Evolutionary conservation across 495 filamentous ascomycete genomes (phyloP).

Genomic region (Friedmanniomyces simplex): DNA sequence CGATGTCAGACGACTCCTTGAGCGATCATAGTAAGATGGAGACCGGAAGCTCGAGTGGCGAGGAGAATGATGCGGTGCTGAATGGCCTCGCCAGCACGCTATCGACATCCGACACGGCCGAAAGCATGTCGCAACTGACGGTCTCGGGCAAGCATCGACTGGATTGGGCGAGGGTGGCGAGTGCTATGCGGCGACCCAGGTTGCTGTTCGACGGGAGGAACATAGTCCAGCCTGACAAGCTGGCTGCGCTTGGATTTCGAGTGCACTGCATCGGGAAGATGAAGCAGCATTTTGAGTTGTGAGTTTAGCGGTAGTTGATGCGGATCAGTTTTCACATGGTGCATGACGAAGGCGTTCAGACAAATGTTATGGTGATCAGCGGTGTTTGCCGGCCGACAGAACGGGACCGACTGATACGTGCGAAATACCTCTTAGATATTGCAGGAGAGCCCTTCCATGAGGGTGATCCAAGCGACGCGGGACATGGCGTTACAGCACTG

Average conservation of each 20-base stretch:
- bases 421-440: no score
- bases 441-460: no score
- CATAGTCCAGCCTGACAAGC: slow-evolving; percentile 44
- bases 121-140: background rate
- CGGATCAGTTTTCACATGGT: no score
- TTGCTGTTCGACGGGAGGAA: slow-evolving; percentile 65
- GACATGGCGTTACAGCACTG: no score
- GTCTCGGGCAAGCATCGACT: slow-evolving; percentile 22
- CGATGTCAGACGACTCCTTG: background rate
- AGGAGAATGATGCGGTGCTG: background rate
- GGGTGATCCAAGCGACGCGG: no score
- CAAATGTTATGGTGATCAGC: no score
- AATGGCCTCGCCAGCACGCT: background rate
- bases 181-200: slow-evolving; percentile 53
- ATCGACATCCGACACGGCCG: background rate
- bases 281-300: no score
- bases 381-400: no score
- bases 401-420: no score
- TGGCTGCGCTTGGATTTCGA: slow-evolving; percentile 47
- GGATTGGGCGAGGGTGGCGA: slow-evolving; percentile 44
- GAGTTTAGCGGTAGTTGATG: no score
- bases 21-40: background rate
- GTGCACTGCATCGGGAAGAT: slow-evolving; percentile 42
- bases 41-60: background rate
- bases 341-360: no score